Conservation (phyloP, 1,284 basidiomycete species). For the Amylostereum chailletii region DNA sequence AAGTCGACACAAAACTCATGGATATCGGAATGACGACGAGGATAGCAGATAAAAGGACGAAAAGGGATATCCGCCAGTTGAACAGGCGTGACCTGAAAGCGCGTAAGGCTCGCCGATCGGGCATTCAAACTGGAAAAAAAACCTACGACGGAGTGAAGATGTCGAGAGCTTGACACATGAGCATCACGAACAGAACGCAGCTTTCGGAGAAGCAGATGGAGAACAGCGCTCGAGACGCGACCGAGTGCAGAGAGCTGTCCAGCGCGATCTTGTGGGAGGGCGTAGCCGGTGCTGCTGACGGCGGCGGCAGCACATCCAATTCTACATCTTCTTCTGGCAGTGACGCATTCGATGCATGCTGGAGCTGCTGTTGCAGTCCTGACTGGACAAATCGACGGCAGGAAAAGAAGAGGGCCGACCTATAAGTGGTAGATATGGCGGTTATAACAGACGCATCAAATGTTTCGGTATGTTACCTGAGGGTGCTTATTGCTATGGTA, state of each 20-base stretch:
- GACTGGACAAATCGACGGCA: background rate
- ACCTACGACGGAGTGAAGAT: constrained; percentile 44
- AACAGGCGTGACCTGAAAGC: constrained; percentile 29
- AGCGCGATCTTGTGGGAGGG: background rate
- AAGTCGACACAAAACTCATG: constrained; percentile 49
- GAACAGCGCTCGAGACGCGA: constrained; percentile 47
- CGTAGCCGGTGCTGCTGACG: background rate
- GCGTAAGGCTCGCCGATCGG: background rate
- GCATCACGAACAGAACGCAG: constrained; percentile 54
- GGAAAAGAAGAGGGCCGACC: background rate
- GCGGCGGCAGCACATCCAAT: background rate
- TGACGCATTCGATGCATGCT: too few relatives aligned
- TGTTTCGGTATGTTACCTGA: too few relatives aligned
- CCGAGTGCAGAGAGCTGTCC: constrained; percentile 35
- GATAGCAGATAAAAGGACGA: constrained; percentile 44
- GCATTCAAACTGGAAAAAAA: background rate
- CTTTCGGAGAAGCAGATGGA: constrained; percentile 62
- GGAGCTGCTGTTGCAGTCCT: background rate
- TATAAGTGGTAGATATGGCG: background rate
- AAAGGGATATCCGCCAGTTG: constrained; percentile 58
- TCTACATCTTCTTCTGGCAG: background rate
- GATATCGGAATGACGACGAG: constrained; percentile 54
- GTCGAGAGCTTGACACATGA: constrained; percentile 55
- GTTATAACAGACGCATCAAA: too few relatives aligned
- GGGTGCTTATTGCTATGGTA: too few relatives aligned